These are phyloP conservation scores for Fusarium decemcellulare DNA, from an alignment of 2,329 filamentous ascomycete genomes.

Conservation along the genomic window DNA sequence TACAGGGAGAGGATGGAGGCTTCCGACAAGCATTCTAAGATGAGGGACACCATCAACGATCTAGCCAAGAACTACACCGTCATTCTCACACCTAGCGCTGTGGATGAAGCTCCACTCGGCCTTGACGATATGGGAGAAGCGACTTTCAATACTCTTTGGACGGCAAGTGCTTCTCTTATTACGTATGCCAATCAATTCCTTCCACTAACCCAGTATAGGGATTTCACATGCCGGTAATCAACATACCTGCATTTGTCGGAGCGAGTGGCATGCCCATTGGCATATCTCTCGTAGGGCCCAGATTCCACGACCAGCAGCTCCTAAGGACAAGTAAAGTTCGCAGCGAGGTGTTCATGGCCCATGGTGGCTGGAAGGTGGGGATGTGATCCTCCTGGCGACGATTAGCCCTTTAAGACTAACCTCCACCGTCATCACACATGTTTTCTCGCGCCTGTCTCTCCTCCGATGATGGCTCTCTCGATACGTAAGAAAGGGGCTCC, in stretches of 20 bases:
- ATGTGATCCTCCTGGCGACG: no score
- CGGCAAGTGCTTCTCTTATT: constrained; percentile 51
- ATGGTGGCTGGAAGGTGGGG: no score
- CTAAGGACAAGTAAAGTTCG: neutral
- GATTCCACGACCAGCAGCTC: constrained; percentile 35
- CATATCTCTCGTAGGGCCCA: constrained; percentile 26
- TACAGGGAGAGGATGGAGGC: constrained; percentile 63
- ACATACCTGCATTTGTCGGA: constrained; percentile 33
- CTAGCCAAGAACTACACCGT: constrained; percentile 64
- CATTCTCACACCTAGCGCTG: constrained; percentile 69
- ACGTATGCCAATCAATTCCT: no score
- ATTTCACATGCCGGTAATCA: constrained; percentile 31
- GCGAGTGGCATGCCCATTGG: constrained; percentile 37
- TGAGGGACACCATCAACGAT: constrained; percentile 66
- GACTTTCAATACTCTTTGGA: constrained; percentile 65
- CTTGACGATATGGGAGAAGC: constrained; percentile 64
- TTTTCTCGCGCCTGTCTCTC: no score
- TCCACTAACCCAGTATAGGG: constrained; percentile 6
- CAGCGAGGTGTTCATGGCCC: no score
- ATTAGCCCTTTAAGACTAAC: no score
- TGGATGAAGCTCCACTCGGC: constrained; percentile 70
- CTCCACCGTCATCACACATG: no score
- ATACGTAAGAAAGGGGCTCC: no score
- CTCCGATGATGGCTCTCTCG: no score
- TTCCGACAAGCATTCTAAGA: constrained; percentile 60